phyloP scores from a whole-genome alignment of 805 yeast species.

The Suhomyces emberorum region DNA sequence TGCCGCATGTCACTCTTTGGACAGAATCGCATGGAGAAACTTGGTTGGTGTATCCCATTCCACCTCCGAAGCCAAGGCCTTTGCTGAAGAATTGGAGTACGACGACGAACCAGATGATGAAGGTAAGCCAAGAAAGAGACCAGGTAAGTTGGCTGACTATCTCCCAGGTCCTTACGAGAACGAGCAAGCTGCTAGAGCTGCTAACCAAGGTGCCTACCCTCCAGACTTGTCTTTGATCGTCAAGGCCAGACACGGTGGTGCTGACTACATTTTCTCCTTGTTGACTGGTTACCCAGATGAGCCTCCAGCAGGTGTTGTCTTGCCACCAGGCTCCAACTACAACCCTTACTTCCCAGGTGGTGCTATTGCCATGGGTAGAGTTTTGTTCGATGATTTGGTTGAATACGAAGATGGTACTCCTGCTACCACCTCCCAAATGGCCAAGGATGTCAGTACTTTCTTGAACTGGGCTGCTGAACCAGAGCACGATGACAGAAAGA shows the following conservation, averaged over 20 bases:
- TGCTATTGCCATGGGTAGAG: constrained; percentile 98
- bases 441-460: constrained; percentile 94
- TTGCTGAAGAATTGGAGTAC: constrained; percentile 96
- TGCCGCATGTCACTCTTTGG: constrained; percentile 97
- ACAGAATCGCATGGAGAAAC: constrained; percentile 98
- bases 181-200: constrained; percentile 99
- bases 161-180: constrained; percentile 94
- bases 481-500: constrained; percentile 97
- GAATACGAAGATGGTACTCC: constrained; percentile 99
- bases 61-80: constrained; percentile 80
- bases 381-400: constrained; percentile 92
- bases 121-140: constrained; percentile 96
- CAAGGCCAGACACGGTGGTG: constrained; percentile 98
- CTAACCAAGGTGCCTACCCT: constrained; percentile 98
- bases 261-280: constrained; percentile 90
- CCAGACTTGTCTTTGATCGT: constrained; percentile 96
- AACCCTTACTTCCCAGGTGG: constrained; percentile 99
- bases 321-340: constrained; percentile 94
- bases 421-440: constrained; percentile 98
- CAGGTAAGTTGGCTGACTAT: constrained; percentile 95
- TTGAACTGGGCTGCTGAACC: constrained; percentile 99
- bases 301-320: constrained; percentile 93
- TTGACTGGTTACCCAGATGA: constrained; percentile 99
- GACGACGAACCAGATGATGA: constrained; percentile 95
- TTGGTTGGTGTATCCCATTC: constrained; percentile 96